phyloP scores from a whole-genome alignment of 1,139 yeast genomes.

The Nakaseomyces uthaithaninus region DNA sequence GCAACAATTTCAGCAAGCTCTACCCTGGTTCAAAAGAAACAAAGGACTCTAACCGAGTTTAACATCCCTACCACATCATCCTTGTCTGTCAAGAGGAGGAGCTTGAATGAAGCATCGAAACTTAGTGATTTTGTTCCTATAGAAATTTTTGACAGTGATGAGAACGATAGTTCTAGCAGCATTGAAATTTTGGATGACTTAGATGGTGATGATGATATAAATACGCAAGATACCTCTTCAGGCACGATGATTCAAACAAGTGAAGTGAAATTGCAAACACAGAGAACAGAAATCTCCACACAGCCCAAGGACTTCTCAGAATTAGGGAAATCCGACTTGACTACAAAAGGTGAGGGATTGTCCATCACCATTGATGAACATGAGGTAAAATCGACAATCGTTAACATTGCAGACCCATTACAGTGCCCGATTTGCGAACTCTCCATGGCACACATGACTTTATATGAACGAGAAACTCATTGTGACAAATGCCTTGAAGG shows the following conservation, averaged over 20 bases:
- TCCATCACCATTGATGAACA: slow-evolving; percentile 3
- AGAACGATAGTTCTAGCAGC: slow-evolving; percentile 1
- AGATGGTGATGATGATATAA: no score
- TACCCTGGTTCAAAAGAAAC: slow-evolving; percentile 18
- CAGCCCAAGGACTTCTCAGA: no score
- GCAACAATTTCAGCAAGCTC: no score
- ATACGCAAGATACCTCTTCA: no score
- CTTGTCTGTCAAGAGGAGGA: slow-evolving; percentile 9
- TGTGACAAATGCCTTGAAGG: slow-evolving; percentile 48
- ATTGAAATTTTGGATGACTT: background rate
- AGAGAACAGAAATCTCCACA: no score
- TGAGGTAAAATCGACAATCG: slow-evolving; percentile 10
- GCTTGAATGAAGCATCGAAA: background rate
- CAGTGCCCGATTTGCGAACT: slow-evolving; percentile 46
- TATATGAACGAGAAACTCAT: slow-evolving; percentile 46
- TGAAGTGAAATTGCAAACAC: background rate
- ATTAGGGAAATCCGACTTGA: no score
- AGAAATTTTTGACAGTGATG: slow-evolving; percentile 1
- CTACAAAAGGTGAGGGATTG: no score
- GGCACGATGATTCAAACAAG: background rate
- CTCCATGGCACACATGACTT: slow-evolving; percentile 33
- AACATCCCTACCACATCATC: slow-evolving; percentile 19
- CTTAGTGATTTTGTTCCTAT: background rate
- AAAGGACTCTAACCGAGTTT: slow-evolving; percentile 23
- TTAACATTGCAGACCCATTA: slow-evolving; percentile 13